Conservation (phyloP, 2,329 filamentous ascomycete genomes). For the Trichoderma pleuroti region DNA sequence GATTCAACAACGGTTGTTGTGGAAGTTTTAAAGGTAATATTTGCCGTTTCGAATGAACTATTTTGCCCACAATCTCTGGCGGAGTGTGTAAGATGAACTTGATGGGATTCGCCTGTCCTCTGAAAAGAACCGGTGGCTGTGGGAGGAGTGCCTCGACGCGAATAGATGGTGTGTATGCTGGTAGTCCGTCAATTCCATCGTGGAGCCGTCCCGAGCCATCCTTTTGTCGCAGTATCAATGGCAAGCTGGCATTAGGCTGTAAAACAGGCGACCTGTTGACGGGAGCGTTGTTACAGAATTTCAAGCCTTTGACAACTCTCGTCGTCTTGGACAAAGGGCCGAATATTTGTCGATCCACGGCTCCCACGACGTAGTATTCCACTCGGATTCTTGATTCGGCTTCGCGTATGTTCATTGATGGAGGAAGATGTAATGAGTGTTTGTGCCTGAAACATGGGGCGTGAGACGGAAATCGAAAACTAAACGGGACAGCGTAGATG, state of each 20-base stretch:
- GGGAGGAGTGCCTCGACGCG: background rate
- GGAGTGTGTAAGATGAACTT: background rate
- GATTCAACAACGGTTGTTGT: background rate
- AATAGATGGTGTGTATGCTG: conserved; percentile 3
- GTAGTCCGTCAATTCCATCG: background rate
- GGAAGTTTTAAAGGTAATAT: background rate
- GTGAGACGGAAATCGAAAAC: background rate
- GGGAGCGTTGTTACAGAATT: background rate
- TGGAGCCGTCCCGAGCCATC: background rate
- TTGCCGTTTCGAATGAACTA: background rate
- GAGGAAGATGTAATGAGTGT: background rate
- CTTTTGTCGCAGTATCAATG: background rate
- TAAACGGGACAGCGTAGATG: background rate
- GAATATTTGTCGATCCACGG: background rate
- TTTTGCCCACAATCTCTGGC: background rate
- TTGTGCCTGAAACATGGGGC: background rate
- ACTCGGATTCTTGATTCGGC: background rate
- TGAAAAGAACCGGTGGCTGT: background rate
- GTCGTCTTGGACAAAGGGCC: background rate
- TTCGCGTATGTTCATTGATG: background rate
- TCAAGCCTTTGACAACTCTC: background rate
- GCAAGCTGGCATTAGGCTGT: background rate
- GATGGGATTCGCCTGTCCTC: background rate
- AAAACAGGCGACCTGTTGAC: background rate
- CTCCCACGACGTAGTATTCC: background rate